These are phyloP conservation scores for Trichoderma polysporum DNA, from an alignment of 2,329 filamentous ascomycete genomes.

Conservation along the genomic window DNA sequence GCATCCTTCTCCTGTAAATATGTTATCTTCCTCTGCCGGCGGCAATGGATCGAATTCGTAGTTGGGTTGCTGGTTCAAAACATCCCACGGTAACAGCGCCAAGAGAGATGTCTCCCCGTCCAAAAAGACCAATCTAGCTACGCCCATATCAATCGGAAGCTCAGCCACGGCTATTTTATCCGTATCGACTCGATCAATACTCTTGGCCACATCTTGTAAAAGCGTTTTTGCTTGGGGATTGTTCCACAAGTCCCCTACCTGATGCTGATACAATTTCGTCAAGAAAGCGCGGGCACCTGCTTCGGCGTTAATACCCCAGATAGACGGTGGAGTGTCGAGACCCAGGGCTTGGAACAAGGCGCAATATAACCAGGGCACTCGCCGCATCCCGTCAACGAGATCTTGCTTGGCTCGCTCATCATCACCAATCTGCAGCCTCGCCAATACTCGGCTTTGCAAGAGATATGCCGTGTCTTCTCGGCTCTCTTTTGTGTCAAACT, in stretches of 20 bases:
- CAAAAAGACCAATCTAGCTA: constrained; percentile 76
- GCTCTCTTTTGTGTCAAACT: constrained; percentile 37
- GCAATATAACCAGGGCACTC: constrained; percentile 81
- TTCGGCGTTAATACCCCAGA: constrained; percentile 77
- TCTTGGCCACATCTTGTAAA: constrained; percentile 67
- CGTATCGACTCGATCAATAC: constrained; percentile 46
- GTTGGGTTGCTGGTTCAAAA: constrained; percentile 65
- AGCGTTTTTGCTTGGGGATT: constrained; percentile 68
- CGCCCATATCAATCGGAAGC: constrained; percentile 44
- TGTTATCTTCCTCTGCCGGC: constrained; percentile 57
- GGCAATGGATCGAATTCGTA: constrained; percentile 82
- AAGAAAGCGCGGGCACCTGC: constrained; percentile 64
- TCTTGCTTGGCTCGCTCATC: constrained; percentile 62
- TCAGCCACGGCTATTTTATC: constrained; percentile 38
- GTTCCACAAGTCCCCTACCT: constrained; percentile 83
- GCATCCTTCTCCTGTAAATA: constrained; percentile 47
- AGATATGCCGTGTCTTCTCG: constrained; percentile 62
- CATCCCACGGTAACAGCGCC: constrained; percentile 62
- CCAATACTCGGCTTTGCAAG: constrained; percentile 73
- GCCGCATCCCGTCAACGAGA: constrained; percentile 66
- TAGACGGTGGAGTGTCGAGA: constrained; percentile 71
- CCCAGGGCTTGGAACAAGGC: constrained; percentile 77
- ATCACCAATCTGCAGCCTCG: constrained; percentile 70
- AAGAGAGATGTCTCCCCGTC: constrained; percentile 73
- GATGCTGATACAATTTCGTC: constrained; percentile 71